Base-by-base conservation (phyloP, 2,329 filamentous ascomycete species). In the Colletotrichum destructivum region DNA sequence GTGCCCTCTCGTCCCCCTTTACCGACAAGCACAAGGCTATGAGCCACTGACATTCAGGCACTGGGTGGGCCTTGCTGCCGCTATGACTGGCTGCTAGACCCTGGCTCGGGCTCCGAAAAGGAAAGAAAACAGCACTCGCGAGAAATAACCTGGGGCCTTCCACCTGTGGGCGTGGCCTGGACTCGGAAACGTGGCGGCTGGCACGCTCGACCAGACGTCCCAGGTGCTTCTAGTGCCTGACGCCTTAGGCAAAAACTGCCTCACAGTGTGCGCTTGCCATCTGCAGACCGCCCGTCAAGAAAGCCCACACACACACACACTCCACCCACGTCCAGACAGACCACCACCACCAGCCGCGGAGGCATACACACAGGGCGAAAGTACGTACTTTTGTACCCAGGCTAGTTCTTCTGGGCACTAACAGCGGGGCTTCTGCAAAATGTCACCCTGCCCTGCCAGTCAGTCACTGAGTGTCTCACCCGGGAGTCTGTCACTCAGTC, bases 171-270 rank as follows among this genome's bases (percentile, higher is more conserved):
- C 5, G 26, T 31, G 26, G 26, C 61, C 61, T 72, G 60, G 55
- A 72, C 70, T 72, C 61, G 70, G 70, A 72, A 72, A 66, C 70
- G 66, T 66, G 70, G 70, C 70, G 70, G 61, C 66, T 72, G 70
- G 66, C 66, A 72, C 70, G 60, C 70, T 35, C 57, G 44, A 21
- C 40, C 63, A 62, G 49, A 38, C 57, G 42, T 51, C 64, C 46
- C 26, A 23, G 46, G 16, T 62, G 67, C 15, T 15, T n/a, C 16
- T 31, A 21, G 40, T 23, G 51, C 65, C 69, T 71, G 4, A 59
- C 3, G 15, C 40, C 9, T 63, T 62, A 71, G 69, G 69, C 69
- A 69, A 21, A n/a, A 68, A 67, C 18, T 7, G 23, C 49, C 11
- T 51, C 69, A 71, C 69, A 60, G 65, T 69, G 65, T 52, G 51